Percentiles rank a stretch among this genome's conserved stretches.
These are phyloP conservation scores for Phytophthora hibernalis DNA, from an alignment of 352 stramenopile genomes.

Conservation along the genomic window DNA sequence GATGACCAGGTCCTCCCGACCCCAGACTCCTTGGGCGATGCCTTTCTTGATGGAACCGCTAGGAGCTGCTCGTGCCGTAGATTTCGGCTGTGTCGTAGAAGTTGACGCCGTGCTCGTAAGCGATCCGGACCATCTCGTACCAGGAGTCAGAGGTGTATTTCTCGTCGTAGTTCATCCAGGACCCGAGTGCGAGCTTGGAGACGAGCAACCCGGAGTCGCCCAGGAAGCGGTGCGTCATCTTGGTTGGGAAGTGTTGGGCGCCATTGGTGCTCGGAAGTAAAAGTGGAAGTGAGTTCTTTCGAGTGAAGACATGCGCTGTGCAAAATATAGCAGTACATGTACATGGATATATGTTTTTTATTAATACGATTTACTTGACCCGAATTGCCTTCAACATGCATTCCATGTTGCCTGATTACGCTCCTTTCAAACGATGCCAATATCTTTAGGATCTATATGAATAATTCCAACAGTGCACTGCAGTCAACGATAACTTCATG, in stretches of 20 bases:
- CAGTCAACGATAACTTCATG: no score
- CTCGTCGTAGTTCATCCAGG: constrained; percentile 48
- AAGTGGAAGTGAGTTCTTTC: not conserved
- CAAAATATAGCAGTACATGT: no score
- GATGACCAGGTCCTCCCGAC: constrained; percentile 64
- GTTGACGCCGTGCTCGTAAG: constrained; percentile 23
- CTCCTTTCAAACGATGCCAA: no score
- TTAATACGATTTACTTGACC: no score
- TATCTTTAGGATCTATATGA: no score
- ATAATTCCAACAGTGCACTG: no score
- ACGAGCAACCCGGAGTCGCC: constrained; percentile 52
- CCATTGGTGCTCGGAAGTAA: not conserved
- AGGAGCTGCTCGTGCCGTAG: constrained; percentile 39
- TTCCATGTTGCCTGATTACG: no score
- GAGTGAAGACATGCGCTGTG: no score
- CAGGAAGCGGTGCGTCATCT: constrained; percentile 56
- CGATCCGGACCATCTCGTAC: constrained; percentile 31
- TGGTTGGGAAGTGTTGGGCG: constrained; percentile 3
- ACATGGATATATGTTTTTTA: no score
- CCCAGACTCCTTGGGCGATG: constrained; percentile 43
- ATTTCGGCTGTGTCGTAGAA: constrained; percentile 27
- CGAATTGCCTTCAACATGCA: no score
- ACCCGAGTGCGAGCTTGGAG: constrained; percentile 48
- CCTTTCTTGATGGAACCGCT: constrained; percentile 54
- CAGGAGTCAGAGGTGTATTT: constrained; percentile 22